Percentiles rank a stretch among this genome's conserved stretches.
Evolutionary conservation across 306 rosid genomes (phyloP).

Genomic region (Pyrus bretschneideri): DNA sequence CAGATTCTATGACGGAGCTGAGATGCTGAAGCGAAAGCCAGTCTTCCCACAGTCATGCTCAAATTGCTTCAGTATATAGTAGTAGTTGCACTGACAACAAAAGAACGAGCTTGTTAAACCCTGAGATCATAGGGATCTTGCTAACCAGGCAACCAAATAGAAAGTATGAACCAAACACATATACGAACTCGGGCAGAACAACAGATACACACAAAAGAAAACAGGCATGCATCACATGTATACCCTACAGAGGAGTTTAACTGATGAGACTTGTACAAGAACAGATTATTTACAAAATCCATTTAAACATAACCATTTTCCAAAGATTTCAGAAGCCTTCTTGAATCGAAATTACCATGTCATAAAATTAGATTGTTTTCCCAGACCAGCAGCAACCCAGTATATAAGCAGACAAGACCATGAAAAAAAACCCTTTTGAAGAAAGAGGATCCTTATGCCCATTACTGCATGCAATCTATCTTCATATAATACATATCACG

Average conservation of each 20-base stretch:
- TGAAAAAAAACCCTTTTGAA: neutral
- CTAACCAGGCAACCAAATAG: slow-evolving; percentile 10
- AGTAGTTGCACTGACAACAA: slow-evolving; percentile 73
- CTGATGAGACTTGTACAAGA: neutral
- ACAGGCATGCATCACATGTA: neutral
- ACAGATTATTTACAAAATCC: neutral
- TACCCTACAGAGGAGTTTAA: neutral
- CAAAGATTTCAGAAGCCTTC: neutral
- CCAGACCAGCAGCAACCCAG: neutral
- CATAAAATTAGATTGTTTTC: neutral
- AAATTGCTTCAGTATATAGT: slow-evolving; percentile 58
- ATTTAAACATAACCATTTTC: neutral
- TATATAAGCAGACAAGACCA: neutral
- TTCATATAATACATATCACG: neutral
- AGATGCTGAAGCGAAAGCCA: slow-evolving; percentile 92
- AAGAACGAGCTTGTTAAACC: slow-evolving; percentile 17
- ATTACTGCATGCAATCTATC: neutral
- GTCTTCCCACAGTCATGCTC: slow-evolving; percentile 75
- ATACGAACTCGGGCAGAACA: neutral
- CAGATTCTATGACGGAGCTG: slow-evolving; percentile 59
- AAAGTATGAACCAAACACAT: slow-evolving; percentile 1
- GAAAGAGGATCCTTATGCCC: neutral
- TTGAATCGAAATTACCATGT: neutral
- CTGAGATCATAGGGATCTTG: neutral
- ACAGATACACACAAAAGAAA: neutral